Percentiles rank a stretch among this genome's conserved stretches.
Evolutionary conservation across 805 yeast genomes (phyloP).

Genomic region (Tetrapisispora taiwanensis): DNA sequence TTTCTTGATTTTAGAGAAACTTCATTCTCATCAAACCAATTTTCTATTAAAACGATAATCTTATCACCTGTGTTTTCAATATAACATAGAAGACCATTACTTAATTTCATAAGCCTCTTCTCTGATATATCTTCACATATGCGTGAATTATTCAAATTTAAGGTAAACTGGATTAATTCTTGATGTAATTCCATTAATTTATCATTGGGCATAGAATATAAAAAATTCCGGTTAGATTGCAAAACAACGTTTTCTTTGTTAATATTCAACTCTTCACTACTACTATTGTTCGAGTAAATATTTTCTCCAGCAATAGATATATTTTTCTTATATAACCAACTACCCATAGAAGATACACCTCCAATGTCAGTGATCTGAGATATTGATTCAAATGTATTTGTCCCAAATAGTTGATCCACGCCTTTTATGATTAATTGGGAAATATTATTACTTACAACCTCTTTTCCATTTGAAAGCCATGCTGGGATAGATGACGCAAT

Average conservation of each 20-base stretch:
- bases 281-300: too few species aligned
- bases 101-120: constrained; percentile 22
- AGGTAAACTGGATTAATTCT: constrained; percentile 14
- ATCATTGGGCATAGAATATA: constrained; percentile 13
- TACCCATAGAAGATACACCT: constrained; percentile 19
- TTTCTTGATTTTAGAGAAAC: constrained; percentile 3
- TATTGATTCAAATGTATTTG: not conserved
- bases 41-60: constrained; percentile 17
- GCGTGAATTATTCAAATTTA: constrained; percentile 12
- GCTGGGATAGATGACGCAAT: constrained; percentile 21
- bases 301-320: too few species aligned
- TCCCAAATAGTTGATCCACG: constrained; percentile 12
- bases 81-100: constrained; percentile 27
- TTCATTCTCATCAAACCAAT: constrained; percentile 20
- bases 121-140: constrained; percentile 12
- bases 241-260: not conserved
- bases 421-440: constrained; percentile 22
- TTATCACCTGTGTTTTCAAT: constrained; percentile 13
- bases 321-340: constrained; percentile 3
- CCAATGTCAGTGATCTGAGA: not conserved
- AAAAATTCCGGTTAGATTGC: constrained; percentile 9
- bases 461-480: constrained; percentile 5
- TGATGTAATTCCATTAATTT: constrained; percentile 20
- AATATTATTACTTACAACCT: constrained; percentile 2
- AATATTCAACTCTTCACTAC: not conserved